Conservation (phyloP, 2,329 filamentous ascomycete genomes). For the Colletotrichum somersetense region DNA sequence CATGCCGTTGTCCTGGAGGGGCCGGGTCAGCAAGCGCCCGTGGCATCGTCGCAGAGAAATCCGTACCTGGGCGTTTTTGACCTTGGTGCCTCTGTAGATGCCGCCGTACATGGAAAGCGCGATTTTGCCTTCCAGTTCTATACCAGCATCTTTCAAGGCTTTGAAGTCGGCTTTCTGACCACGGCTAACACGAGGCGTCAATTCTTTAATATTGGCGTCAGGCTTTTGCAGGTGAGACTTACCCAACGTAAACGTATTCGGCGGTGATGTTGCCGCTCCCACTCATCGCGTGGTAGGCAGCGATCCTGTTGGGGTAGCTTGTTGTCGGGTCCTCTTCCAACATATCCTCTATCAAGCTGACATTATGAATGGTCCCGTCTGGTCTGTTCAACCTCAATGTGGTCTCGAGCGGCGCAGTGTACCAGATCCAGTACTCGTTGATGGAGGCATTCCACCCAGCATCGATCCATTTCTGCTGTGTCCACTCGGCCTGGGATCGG, state of each 20-base stretch:
- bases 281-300: constrained; percentile 34
- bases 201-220: neutral
- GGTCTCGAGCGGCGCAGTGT: constrained; percentile 30
- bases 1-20: constrained; percentile 23
- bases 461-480: constrained; percentile 23
- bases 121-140: constrained; percentile 29
- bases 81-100: constrained; percentile 30
- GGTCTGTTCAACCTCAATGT: constrained; percentile 22
- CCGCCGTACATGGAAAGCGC: constrained; percentile 29
- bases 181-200: neutral
- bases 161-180: constrained; percentile 25
- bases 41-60: neutral
- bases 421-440: constrained; percentile 36
- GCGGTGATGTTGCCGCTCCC: constrained; percentile 27
- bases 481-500: constrained; percentile 30
- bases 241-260: constrained; percentile 35
- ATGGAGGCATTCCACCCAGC: constrained; percentile 25
- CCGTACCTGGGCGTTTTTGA: constrained; percentile 22
- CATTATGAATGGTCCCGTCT: constrained; percentile 26
- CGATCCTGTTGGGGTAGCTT: constrained; percentile 32
- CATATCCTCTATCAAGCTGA: constrained; percentile 34
- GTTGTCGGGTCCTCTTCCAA: constrained; percentile 35
- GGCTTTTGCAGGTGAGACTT: neutral
- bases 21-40: neutral
- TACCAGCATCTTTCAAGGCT: constrained; percentile 19